Evolutionary conservation across 2,329 filamentous ascomycete genomes (phyloP).

Genomic region (Curvularia spicifera): DNA sequence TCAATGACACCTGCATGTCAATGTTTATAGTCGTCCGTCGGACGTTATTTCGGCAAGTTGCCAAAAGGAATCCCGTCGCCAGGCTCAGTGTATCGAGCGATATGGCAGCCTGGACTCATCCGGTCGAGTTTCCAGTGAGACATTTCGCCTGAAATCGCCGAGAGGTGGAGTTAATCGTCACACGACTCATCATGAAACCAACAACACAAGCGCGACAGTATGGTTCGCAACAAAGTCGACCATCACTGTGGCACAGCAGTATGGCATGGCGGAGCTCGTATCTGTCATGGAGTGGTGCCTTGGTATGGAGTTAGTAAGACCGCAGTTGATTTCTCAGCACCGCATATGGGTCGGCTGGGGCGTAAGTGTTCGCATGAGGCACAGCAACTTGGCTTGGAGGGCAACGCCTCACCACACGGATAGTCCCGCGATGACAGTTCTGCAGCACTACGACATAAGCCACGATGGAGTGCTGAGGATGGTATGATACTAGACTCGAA

Average conservation of each 20-base stretch:
- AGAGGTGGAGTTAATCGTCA: neutral
- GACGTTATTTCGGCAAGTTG: neutral
- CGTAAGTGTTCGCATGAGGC: conserved; percentile 10
- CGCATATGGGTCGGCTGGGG: conserved; percentile 5
- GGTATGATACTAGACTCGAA: neutral
- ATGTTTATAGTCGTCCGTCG: neutral
- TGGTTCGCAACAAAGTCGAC: neutral
- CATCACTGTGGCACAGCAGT: neutral
- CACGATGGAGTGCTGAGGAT: neutral
- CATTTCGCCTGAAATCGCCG: neutral
- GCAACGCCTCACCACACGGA: conserved; percentile 11
- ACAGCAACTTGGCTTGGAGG: conserved; percentile 10
- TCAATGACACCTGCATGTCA: neutral
- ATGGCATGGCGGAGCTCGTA: neutral
- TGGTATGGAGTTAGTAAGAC: neutral
- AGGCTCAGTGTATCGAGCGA: neutral
- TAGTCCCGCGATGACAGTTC: conserved; percentile 9
- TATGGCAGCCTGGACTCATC: neutral
- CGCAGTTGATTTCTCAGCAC: neutral
- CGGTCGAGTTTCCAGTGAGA: neutral
- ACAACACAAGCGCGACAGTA: neutral
- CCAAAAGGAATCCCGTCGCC: neutral
- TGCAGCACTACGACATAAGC: neutral
- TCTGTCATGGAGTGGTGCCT: neutral
- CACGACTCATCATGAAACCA: neutral